These are phyloP conservation scores for Lasiosphaeria ovina DNA, from an alignment of 495 filamentous ascomycete genomes.

Conservation along the genomic window DNA sequence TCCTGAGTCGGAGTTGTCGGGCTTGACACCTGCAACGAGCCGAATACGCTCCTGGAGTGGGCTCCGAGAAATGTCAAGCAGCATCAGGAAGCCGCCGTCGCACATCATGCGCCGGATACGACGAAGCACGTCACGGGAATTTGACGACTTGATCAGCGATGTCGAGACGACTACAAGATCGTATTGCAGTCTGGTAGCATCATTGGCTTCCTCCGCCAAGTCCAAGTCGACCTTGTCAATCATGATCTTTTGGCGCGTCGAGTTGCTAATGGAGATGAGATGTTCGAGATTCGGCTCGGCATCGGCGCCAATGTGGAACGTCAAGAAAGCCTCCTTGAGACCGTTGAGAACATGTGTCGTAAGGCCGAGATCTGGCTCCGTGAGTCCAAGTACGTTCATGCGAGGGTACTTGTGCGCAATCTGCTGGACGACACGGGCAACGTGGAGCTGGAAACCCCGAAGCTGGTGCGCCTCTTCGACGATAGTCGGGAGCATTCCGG, in stretches of 20 bases:
- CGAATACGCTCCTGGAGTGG: slow-evolving; percentile 25
- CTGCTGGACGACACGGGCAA: slow-evolving; percentile 38
- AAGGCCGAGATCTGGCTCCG: slow-evolving; percentile 28
- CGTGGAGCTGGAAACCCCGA: slow-evolving; percentile 29
- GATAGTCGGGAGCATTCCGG: slow-evolving; percentile 21
- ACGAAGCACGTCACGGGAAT: slow-evolving; percentile 14
- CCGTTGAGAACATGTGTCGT: slow-evolving; percentile 32
- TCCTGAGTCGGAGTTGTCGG: neutral
- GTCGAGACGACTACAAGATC: slow-evolving; percentile 41
- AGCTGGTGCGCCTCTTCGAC: slow-evolving; percentile 33
- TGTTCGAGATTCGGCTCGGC: slow-evolving; percentile 19
- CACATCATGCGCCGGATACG: slow-evolving; percentile 35
- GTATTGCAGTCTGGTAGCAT: slow-evolving; percentile 13
- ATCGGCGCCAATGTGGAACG: slow-evolving; percentile 26
- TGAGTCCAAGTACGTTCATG: slow-evolving; percentile 43
- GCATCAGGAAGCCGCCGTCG: slow-evolving; percentile 41
- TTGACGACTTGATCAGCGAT: slow-evolving; percentile 26
- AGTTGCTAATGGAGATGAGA: slow-evolving; percentile 9
- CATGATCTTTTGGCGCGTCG: slow-evolving; percentile 20
- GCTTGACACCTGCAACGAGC: slow-evolving; percentile 6
- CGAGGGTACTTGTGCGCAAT: slow-evolving; percentile 41
- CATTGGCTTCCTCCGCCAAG: neutral
- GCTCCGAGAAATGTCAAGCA: slow-evolving; percentile 26
- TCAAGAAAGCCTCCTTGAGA: slow-evolving; percentile 33
- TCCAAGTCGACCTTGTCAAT: slow-evolving; percentile 28